Evolutionary conservation across 1,139 yeast genomes (phyloP).

Genomic region (Magnusiomyces tetraspermus): DNA sequence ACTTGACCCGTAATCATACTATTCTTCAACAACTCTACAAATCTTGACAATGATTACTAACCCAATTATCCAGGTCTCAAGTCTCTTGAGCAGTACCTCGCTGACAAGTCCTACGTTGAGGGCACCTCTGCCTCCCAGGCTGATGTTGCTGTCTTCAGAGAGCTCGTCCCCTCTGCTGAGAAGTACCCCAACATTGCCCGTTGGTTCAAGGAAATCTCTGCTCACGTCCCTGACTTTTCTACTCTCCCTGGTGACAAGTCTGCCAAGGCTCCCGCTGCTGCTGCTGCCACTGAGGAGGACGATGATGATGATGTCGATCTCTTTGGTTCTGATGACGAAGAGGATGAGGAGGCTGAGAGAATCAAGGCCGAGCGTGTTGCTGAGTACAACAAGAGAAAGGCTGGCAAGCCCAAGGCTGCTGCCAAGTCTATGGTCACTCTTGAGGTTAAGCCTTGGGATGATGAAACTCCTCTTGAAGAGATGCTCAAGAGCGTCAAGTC

Average conservation of each 20-base stretch:
- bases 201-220: conserved; percentile 98
- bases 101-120: conserved; percentile 86
- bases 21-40: conserved; percentile 12
- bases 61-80: conserved; percentile 57
- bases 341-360: conserved; percentile 93
- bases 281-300: conserved; percentile 63
- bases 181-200: conserved; percentile 92
- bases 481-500: conserved; percentile 77
- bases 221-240: conserved; percentile 76
- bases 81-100: conserved; percentile 78
- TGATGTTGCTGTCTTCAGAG: conserved; percentile 84
- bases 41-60: conserved; percentile 52
- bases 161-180: conserved; percentile 51
- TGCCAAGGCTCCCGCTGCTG: conserved; percentile 39
- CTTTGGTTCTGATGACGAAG: conserved; percentile 86
- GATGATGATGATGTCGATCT: conserved; percentile 92
- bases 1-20: conserved; percentile 29
- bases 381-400: conserved; percentile 95
- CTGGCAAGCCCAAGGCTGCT: conserved; percentile 95
- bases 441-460: conserved; percentile 99
- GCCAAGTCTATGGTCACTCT: conserved; percentile 95
- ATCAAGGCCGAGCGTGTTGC: conserved; percentile 95
- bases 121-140: conserved; percentile 81
- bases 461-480: conserved; percentile 59
- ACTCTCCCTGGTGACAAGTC: conserved; percentile 33